Evolutionary conservation across 306 rosid species (phyloP).

Genomic region (Cucurbita ficifolia): DNA sequence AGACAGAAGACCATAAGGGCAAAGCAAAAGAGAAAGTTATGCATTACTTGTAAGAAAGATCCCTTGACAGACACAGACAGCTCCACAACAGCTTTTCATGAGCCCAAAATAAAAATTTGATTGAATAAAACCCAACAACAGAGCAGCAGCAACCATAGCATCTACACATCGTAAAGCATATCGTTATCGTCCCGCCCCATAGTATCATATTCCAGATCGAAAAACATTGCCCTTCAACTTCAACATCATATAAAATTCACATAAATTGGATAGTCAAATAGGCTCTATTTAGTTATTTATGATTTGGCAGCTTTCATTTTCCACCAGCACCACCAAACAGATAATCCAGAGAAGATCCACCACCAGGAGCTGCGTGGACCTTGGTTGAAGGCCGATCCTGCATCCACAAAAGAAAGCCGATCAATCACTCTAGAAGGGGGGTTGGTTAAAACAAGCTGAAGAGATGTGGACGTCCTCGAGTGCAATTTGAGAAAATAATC

Average conservation of each 20-base stretch:
- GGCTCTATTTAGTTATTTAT: background rate
- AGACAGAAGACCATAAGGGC: background rate
- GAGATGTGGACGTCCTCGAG: background rate
- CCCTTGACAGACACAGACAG: conserved; percentile 1
- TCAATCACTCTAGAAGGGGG: background rate
- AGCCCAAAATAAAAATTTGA: background rate
- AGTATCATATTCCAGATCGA: background rate
- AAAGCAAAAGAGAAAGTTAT: background rate
- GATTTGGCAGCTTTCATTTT: conserved; percentile 28
- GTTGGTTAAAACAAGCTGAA: background rate
- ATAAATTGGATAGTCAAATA: conserved; percentile 2
- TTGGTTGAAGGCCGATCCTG: conserved; percentile 99
- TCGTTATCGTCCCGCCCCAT: background rate
- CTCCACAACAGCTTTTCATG: conserved; percentile 2
- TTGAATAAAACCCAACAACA: background rate
- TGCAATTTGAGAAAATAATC: background rate
- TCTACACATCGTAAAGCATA: conserved; percentile 1
- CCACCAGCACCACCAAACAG: conserved; percentile 68
- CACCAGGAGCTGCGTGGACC: conserved; percentile 96
- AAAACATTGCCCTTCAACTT: conserved; percentile 1
- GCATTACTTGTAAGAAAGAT: conserved; percentile 4
- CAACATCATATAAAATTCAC: background rate
- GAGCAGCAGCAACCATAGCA: background rate
- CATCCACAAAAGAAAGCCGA: conserved; percentile 4
- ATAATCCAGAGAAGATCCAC: conserved; percentile 88